phyloP scores from a whole-genome alignment of 2,329 filamentous ascomycete species.

The Monilinia fructicola region DNA sequence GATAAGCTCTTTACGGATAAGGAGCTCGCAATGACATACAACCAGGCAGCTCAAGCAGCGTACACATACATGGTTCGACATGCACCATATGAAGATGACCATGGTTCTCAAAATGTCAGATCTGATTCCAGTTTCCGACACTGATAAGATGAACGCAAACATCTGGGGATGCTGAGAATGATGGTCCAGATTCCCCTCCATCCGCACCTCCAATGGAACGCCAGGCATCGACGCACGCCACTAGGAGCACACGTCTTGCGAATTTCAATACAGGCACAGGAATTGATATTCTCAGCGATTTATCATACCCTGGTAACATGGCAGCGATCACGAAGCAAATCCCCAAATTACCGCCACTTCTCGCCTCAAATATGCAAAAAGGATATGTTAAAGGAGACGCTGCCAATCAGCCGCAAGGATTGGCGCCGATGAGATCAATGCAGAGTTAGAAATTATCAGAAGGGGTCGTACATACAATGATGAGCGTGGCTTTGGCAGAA shows the following conservation, averaged over 20 bases:
- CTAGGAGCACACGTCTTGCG: constrained; percentile 56
- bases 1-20: constrained; percentile 71
- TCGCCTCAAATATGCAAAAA: constrained; percentile 33
- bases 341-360: constrained; percentile 39
- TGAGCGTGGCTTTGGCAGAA: constrained; percentile 35
- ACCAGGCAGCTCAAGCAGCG: constrained; percentile 59
- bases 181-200: constrained; percentile 49
- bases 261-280: constrained; percentile 57
- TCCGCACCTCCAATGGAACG: constrained; percentile 61
- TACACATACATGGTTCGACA: constrained; percentile 62
- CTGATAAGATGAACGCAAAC: constrained; percentile 50
- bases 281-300: constrained; percentile 59
- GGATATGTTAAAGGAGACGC: constrained; percentile 33
- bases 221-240: constrained; percentile 59
- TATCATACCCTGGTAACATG: constrained; percentile 58
- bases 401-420: constrained; percentile 27
- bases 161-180: constrained; percentile 52
- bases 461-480: constrained; percentile 38
- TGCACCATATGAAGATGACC: constrained; percentile 34
- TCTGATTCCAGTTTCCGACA: constrained; percentile 44
- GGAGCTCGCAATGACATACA: constrained; percentile 65
- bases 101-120: constrained; percentile 47
- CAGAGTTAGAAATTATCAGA: constrained; percentile 38
- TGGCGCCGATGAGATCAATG: constrained; percentile 27
- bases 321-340: constrained; percentile 36